Evolutionary conservation across 1,284 basidiomycete genomes (phyloP).

Genomic region (Boletellus sp.): DNA sequence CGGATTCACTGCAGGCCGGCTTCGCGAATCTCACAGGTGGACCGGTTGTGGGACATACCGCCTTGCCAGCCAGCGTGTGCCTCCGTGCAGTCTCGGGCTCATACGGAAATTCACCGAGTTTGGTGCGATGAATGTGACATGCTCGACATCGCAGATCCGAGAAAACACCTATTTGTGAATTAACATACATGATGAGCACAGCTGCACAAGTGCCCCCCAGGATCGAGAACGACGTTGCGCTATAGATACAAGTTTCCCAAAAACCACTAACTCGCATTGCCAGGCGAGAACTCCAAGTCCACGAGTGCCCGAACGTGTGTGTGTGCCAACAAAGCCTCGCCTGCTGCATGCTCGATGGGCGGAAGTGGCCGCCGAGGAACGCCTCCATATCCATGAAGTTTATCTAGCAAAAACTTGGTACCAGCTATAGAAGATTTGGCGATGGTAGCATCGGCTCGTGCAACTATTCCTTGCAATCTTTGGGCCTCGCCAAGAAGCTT

Average conservation of each 20-base stretch:
- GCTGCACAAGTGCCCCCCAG: background rate
- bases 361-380: constrained; percentile 72
- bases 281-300: constrained; percentile 60
- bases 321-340: constrained; percentile 64
- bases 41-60: background rate
- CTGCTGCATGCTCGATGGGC: constrained; percentile 53
- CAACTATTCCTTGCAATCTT: constrained; percentile 74
- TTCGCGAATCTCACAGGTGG: constrained; percentile 13
- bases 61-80: no score
- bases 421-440: constrained; percentile 77
- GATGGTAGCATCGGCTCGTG: constrained; percentile 77
- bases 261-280: constrained; percentile 29
- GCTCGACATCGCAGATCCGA: no score
- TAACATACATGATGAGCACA: background rate
- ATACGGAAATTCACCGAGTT: no score
- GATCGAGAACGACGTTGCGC: no score
- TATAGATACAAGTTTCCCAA: no score
- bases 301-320: constrained; percentile 66
- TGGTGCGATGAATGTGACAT: no score
- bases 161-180: no score
- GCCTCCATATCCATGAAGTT: constrained; percentile 75
- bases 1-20: constrained; percentile 1
- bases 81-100: no score
- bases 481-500: constrained; percentile 69
- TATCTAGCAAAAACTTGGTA: constrained; percentile 76